These are phyloP conservation scores for Colletotrichum higginsianum DNA, from an alignment of 2,329 filamentous ascomycete genomes.

Conservation along the genomic window DNA sequence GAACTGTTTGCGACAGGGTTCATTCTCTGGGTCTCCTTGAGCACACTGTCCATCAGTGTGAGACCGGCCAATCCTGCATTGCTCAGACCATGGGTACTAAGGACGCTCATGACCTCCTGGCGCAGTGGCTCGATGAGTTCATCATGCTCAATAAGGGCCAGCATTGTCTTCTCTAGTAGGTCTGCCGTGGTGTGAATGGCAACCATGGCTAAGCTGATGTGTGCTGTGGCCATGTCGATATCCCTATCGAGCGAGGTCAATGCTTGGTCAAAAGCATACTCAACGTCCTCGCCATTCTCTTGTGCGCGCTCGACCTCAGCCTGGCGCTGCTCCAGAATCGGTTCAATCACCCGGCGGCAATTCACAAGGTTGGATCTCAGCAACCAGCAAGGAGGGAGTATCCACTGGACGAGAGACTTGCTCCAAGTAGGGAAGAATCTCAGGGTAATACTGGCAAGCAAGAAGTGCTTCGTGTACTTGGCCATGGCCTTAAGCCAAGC, in stretches of 20 bases:
- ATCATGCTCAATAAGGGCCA: background rate
- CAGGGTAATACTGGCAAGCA: background rate
- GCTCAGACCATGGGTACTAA: background rate
- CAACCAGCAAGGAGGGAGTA: background rate
- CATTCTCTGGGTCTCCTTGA: conserved; percentile 22
- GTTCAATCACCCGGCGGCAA: background rate
- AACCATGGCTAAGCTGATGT: conserved; percentile 12
- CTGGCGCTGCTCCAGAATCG: background rate
- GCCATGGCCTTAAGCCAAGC: conserved; percentile 1
- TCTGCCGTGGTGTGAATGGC: conserved; percentile 11
- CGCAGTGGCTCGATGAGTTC: background rate
- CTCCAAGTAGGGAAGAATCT: background rate
- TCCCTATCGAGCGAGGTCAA: background rate
- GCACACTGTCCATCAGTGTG: conserved; percentile 9
- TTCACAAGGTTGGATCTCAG: background rate
- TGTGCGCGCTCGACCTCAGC: background rate
- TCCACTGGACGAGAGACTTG: background rate
- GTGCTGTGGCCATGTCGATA: conserved; percentile 1
- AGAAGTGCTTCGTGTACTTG: conserved; percentile 9
- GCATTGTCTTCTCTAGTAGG: conserved; percentile 5
- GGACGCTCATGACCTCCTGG: background rate
- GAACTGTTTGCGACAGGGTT: conserved; percentile 1
- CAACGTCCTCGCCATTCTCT: background rate
- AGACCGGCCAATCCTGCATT: background rate
- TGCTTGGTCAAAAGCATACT: background rate